A percentile compares a stretch with the other conserved stretches of the same genome.
phyloP scores from a whole-genome alignment of 352 stramenopile genomes.

The Phytophthora pseudosyringae region DNA sequence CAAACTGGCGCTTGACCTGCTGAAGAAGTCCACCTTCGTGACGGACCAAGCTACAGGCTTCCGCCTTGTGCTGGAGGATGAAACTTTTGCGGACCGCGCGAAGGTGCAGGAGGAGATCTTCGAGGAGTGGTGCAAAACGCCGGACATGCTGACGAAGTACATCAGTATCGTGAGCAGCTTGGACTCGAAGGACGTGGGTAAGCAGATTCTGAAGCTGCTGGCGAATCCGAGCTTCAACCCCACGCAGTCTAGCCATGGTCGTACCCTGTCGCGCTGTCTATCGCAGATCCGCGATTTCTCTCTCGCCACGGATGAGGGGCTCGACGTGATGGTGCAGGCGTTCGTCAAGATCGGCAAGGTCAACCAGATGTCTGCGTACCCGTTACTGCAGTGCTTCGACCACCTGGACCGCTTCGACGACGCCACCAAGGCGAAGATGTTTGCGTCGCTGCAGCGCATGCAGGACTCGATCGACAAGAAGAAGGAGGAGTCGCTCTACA shows the following conservation, averaged over 20 bases:
- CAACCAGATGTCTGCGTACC: slow-evolving; percentile 88
- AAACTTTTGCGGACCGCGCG: slow-evolving; percentile 57
- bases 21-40: slow-evolving; percentile 74
- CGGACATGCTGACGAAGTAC: slow-evolving; percentile 84
- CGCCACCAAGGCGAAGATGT: slow-evolving; percentile 60
- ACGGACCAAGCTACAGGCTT: slow-evolving; percentile 69
- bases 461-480: slow-evolving; percentile 83
- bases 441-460: slow-evolving; percentile 65
- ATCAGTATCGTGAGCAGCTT: slow-evolving; percentile 78
- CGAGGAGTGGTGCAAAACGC: slow-evolving; percentile 71
- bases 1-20: slow-evolving; percentile 60
- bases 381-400: slow-evolving; percentile 82
- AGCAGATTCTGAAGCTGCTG: slow-evolving; percentile 75
- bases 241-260: slow-evolving; percentile 73
- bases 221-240: slow-evolving; percentile 80
- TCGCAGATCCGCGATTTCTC: slow-evolving; percentile 82
- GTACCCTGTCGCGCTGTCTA: slow-evolving; percentile 64
- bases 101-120: slow-evolving; percentile 77
- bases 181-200: slow-evolving; percentile 63
- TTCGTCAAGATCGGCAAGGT: slow-evolving; percentile 86
- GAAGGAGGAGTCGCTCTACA: slow-evolving; percentile 85
- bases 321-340: slow-evolving; percentile 72
- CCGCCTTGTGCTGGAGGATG: slow-evolving; percentile 69
- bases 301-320: slow-evolving; percentile 73
- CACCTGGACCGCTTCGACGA: slow-evolving; percentile 77